Evolutionary conservation across 495 filamentous ascomycete genomes (phyloP).

Genomic region (Glonium stellatum): DNA sequence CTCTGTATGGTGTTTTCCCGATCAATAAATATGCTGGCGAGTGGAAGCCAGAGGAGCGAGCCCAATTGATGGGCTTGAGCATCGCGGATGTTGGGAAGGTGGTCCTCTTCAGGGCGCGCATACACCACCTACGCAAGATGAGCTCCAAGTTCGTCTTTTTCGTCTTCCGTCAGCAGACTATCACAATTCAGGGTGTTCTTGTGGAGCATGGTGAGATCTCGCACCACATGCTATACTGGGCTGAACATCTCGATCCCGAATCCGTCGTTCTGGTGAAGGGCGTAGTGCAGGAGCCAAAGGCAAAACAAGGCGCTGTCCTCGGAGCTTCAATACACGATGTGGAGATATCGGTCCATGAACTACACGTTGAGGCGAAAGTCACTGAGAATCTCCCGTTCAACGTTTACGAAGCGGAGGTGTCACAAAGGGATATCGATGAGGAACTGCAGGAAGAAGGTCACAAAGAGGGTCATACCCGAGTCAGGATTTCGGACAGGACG

Average conservation of each 20-base stretch:
- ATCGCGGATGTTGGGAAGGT: conserved; percentile 57
- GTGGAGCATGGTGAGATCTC: conserved; percentile 51
- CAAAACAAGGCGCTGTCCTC: conserved; percentile 46
- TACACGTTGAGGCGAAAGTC: conserved; percentile 51
- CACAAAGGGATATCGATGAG: conserved; percentile 29
- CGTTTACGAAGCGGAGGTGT: conserved; percentile 57
- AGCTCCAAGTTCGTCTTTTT: conserved; percentile 89
- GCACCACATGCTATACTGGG: conserved; percentile 58
- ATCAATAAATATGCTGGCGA: conserved; percentile 40
- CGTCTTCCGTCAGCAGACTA: conserved; percentile 74
- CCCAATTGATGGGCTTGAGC: conserved; percentile 26
- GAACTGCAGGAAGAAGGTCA: conserved; percentile 28
- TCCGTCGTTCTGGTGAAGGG: conserved; percentile 52
- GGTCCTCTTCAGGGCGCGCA: conserved; percentile 70
- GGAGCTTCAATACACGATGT: conserved; percentile 37
- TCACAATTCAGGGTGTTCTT: conserved; percentile 73
- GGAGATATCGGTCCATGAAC: conserved; percentile 39
- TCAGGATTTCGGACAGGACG: conserved; percentile 65
- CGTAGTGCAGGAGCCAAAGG: conserved; percentile 42
- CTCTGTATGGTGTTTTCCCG: conserved; percentile 33
- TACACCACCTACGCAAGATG: conserved; percentile 82
- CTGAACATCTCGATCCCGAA: conserved; percentile 62
- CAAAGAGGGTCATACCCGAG: conserved; percentile 30
- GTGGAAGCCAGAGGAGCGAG: conserved; percentile 38
- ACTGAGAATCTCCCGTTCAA: conserved; percentile 55